Conservation (phyloP, 2,329 filamentous ascomycete species). For the Pezicula neosporulosa region DNA sequence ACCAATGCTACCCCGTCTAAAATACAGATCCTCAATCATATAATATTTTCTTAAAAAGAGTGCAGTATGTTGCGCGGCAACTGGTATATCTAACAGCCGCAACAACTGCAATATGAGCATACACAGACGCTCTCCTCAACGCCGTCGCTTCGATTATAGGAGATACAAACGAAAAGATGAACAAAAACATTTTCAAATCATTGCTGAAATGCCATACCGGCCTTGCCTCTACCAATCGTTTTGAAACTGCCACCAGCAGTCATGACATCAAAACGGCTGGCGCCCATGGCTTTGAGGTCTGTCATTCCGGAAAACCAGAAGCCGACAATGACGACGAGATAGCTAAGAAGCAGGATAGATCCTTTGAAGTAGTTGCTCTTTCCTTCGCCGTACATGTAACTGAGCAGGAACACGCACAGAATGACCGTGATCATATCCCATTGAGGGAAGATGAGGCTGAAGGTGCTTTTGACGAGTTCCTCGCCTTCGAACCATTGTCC, state of each 20-base stretch:
- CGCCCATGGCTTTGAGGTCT: slow-evolving; percentile 26
- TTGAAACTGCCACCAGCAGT: slow-evolving; percentile 26
- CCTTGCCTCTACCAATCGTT: slow-evolving; percentile 26
- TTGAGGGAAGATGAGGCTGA: slow-evolving; percentile 91
- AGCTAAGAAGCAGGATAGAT: slow-evolving; percentile 88
- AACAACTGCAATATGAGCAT: neutral
- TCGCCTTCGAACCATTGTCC: slow-evolving; percentile 50
- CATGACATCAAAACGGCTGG: slow-evolving; percentile 29
- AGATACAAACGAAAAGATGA: slow-evolving; percentile 4
- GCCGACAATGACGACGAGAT: slow-evolving; percentile 85
- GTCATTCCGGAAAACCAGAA: slow-evolving; percentile 76
- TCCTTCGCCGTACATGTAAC: slow-evolving; percentile 96
- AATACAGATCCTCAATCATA: neutral
- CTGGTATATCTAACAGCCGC: slow-evolving; percentile 12
- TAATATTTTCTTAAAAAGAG: slow-evolving; percentile 1
- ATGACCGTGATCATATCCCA: slow-evolving; percentile 99
- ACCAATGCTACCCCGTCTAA: neutral
- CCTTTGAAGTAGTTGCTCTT: slow-evolving; percentile 99
- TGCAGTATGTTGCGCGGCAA: slow-evolving; percentile 6
- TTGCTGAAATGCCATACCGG: slow-evolving; percentile 28
- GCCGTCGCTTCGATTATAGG: slow-evolving; percentile 22
- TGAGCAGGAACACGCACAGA: slow-evolving; percentile 90
- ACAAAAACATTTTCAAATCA: slow-evolving; percentile 3
- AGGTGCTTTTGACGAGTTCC: slow-evolving; percentile 60
- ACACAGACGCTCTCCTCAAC: slow-evolving; percentile 15